These are phyloP conservation scores for Tilletia caries DNA, from an alignment of 1,284 basidiomycete species.

Conservation along the genomic window DNA sequence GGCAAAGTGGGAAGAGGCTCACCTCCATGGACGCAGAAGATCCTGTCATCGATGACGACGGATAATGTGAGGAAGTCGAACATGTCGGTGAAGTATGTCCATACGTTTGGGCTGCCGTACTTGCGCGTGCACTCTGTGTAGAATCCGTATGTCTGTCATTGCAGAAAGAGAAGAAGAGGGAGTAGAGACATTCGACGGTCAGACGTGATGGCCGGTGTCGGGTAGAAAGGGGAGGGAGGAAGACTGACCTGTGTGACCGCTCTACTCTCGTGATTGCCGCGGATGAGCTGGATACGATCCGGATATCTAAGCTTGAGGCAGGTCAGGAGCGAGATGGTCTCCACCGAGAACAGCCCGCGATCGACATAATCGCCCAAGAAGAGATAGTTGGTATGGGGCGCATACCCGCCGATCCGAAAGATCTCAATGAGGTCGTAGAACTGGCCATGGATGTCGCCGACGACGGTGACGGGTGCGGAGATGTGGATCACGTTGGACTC, in stretches of 20 bases:
- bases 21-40: slow-evolving; percentile 96
- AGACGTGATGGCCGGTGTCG: neutral
- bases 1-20: too few relatives aligned
- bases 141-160: slow-evolving; percentile 97
- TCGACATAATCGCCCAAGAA: slow-evolving; percentile 64
- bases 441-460: slow-evolving; percentile 98
- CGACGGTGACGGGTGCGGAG: slow-evolving; percentile 94
- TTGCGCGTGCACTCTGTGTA: slow-evolving; percentile 98
- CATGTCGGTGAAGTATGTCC: slow-evolving; percentile 99
- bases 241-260: slow-evolving; percentile 89
- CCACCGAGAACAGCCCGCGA: slow-evolving; percentile 92
- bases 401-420: slow-evolving; percentile 94
- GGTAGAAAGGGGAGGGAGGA: neutral
- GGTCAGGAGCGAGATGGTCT: slow-evolving; percentile 94
- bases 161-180: too few relatives aligned
- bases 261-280: slow-evolving; percentile 96
- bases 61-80: slow-evolving; percentile 97
- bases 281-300: slow-evolving; percentile 90
- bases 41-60: slow-evolving; percentile 96
- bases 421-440: slow-evolving; percentile 99
- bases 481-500: slow-evolving; percentile 99
- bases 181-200: neutral
- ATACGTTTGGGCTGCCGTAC: slow-evolving; percentile 84
- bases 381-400: slow-evolving; percentile 94
- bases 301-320: slow-evolving; percentile 97